phyloP scores from a whole-genome alignment of 352 stramenopile genomes.

The Discostella stelligera region DNA sequence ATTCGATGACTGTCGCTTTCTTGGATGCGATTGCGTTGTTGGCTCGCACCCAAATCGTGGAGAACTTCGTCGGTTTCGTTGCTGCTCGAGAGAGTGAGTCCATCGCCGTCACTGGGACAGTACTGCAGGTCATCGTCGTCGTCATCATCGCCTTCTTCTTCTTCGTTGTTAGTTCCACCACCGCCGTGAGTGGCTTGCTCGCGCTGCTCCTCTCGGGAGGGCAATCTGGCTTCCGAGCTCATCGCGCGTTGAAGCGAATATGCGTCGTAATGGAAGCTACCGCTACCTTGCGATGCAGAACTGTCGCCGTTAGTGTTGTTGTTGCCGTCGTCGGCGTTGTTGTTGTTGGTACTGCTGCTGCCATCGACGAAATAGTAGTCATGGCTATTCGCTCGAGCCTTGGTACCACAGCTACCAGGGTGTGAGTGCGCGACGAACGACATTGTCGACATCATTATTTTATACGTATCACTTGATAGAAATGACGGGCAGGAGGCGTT shows the following conservation, averaged over 20 bases:
- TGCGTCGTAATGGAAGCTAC: background rate
- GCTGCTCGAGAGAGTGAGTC: background rate
- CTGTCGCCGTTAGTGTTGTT: background rate
- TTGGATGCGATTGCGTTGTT: background rate
- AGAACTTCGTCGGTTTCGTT: background rate
- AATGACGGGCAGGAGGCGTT: background rate
- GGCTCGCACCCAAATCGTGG: background rate
- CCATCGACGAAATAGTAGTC: background rate
- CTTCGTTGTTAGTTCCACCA: background rate
- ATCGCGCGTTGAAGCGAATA: slow-evolving; percentile 7
- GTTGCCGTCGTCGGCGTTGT: background rate
- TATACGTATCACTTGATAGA: too few species aligned
- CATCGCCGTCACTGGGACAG: background rate
- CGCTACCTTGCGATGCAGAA: background rate
- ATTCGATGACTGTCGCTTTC: background rate
- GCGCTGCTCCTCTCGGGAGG: background rate
- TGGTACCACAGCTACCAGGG: background rate
- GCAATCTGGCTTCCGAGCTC: slow-evolving; percentile 9
- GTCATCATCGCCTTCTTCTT: slow-evolving; percentile 1
- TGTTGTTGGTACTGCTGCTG: background rate
- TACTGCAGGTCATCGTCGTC: background rate
- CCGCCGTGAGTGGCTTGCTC: background rate
- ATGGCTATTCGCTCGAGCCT: background rate
- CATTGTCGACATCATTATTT: background rate
- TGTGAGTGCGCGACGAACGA: background rate